These are phyloP conservation scores for Colletotrichum viniferum DNA, from an alignment of 2,329 filamentous ascomycete species.

Conservation along the genomic window DNA sequence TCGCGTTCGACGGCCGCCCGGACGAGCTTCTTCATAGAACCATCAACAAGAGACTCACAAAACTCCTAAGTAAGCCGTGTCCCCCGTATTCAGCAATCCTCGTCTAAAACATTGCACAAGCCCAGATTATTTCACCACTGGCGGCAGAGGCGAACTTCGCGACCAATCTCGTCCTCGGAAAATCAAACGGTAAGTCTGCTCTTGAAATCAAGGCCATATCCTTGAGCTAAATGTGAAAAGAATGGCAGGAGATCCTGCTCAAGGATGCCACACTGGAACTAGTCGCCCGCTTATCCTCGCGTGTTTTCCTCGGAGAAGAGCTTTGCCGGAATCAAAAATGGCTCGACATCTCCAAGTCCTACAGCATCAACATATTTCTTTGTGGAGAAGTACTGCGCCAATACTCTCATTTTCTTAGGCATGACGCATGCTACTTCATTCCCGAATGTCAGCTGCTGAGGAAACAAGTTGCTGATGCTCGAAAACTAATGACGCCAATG, in stretches of 20 bases:
- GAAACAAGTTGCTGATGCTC: neutral
- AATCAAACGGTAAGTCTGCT: neutral
- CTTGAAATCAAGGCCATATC: neutral
- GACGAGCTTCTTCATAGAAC: neutral
- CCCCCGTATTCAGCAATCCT: neutral
- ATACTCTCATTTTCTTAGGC: neutral
- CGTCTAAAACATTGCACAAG: neutral
- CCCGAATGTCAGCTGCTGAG: neutral
- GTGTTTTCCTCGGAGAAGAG: slow-evolving; percentile 49
- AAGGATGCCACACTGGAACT: slow-evolving; percentile 21
- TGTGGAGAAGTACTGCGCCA: neutral
- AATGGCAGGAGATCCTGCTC: neutral
- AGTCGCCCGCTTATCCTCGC: slow-evolving; percentile 52
- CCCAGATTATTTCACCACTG: neutral
- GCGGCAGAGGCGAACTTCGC: neutral
- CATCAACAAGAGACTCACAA: neutral
- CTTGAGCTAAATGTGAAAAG: neutral
- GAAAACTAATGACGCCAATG: neutral
- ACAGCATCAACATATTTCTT: slow-evolving; percentile 31
- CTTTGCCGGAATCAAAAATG: slow-evolving; percentile 50
- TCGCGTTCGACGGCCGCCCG: slow-evolving; percentile 25
- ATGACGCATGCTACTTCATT: neutral
- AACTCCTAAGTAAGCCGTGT: neutral
- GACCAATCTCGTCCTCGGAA: neutral
- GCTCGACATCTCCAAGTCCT: slow-evolving; percentile 47